These are phyloP conservation scores for Mycogone perniciosa DNA, from an alignment of 2,329 filamentous ascomycete genomes.

Conservation along the genomic window DNA sequence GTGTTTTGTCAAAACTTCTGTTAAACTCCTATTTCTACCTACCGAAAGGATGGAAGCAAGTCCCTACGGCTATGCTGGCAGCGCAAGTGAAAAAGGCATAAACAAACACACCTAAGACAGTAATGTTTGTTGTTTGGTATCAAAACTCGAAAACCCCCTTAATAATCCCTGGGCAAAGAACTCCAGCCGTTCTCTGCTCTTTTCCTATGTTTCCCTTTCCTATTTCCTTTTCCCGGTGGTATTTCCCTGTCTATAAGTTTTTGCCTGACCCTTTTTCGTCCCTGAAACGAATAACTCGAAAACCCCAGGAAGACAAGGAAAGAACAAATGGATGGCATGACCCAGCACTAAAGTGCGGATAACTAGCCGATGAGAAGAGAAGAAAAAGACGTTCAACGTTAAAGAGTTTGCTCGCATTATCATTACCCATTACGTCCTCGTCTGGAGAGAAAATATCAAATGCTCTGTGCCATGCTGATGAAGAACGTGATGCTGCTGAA, in stretches of 20 bases:
- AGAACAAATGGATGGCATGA: background rate
- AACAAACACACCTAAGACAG: background rate
- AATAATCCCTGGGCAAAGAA: background rate
- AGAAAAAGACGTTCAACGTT: background rate
- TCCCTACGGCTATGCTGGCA: too few species aligned
- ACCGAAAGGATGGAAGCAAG: background rate
- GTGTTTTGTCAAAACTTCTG: too few species aligned
- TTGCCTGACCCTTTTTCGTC: constrained; percentile 1
- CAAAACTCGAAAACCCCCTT: background rate
- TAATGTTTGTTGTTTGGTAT: too few species aligned
- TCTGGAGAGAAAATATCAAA: constrained; percentile 7
- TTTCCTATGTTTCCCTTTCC: background rate
- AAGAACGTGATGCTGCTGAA: constrained; percentile 3
- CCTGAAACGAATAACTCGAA: background rate
- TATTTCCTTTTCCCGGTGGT: background rate
- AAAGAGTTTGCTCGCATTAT: constrained; percentile 13
- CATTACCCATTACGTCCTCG: constrained; percentile 17
- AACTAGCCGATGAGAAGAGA: background rate
- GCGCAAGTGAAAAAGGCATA: background rate
- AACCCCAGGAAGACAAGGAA: background rate
- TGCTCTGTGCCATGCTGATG: constrained; percentile 19
- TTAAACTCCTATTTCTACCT: background rate
- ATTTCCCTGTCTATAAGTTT: background rate
- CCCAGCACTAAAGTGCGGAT: background rate
- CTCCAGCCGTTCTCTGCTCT: background rate